phyloP scores from a whole-genome alignment of 345 rosid species.

The Corchorus capsularis region DNA sequence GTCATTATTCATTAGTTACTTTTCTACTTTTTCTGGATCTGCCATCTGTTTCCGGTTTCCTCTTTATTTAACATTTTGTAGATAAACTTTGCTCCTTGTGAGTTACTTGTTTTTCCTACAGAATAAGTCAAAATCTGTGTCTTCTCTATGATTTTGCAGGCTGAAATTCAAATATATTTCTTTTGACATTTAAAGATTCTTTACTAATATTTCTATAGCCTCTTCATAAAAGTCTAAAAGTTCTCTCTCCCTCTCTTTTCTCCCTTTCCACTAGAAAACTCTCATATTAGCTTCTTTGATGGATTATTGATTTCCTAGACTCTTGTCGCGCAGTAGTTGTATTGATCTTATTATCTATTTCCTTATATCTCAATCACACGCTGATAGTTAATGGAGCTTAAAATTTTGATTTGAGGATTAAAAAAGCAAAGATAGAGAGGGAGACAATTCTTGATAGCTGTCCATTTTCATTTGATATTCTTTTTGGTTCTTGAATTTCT shows the following conservation, averaged over 20 bases:
- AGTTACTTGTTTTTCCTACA: background rate
- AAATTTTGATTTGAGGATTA: background rate
- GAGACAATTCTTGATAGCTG: background rate
- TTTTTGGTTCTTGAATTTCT: background rate
- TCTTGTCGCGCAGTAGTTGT: background rate
- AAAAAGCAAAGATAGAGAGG: background rate
- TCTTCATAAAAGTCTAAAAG: background rate
- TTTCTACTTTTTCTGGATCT: background rate
- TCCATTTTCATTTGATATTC: slow-evolving; percentile 10
- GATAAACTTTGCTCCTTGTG: background rate
- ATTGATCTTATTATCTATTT: background rate
- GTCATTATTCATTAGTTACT: background rate
- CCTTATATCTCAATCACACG: background rate
- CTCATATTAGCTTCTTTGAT: background rate
- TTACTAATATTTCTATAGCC: background rate
- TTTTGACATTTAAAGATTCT: background rate
- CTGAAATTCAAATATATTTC: background rate
- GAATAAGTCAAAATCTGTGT: background rate
- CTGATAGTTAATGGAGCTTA: background rate
- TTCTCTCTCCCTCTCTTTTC: no score
- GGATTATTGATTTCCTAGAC: slow-evolving; percentile 5
- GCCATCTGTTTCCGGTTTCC: background rate
- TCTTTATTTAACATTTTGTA: background rate
- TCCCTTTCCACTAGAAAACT: background rate
- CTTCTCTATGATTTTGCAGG: background rate